A percentile compares a stretch with the other conserved stretches of the same genome.
Evolutionary conservation across 805 yeast genomes (phyloP).

Genomic region (Lipomyces anomalus): DNA sequence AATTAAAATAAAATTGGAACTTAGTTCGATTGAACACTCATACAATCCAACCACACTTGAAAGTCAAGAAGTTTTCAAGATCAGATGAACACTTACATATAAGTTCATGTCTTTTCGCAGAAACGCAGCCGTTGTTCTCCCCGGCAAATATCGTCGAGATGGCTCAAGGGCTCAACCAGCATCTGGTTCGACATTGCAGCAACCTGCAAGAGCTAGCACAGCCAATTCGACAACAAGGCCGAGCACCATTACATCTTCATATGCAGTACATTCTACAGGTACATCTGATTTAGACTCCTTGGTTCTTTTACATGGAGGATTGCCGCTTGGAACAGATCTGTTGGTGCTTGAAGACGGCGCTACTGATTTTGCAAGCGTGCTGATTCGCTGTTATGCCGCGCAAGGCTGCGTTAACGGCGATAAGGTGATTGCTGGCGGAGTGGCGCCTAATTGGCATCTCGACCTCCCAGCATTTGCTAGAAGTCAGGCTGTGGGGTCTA

Average conservation of each 20-base stretch:
- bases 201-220: too few species aligned
- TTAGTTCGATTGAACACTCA: too few species aligned
- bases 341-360: slow-evolving; percentile 78
- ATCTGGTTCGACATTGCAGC: too few species aligned
- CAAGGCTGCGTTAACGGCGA: slow-evolving; percentile 69
- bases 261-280: slow-evolving; percentile 76
- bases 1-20: too few species aligned
- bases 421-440: slow-evolving; percentile 61
- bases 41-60: too few species aligned
- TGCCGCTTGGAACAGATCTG: slow-evolving; percentile 70
- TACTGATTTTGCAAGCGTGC: slow-evolving; percentile 75
- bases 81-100: too few species aligned
- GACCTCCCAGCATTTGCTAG: slow-evolving; percentile 70
- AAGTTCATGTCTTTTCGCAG: background rate
- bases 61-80: too few species aligned
- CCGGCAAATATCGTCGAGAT: too few species aligned
- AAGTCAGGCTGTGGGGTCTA: slow-evolving; percentile 33
- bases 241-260: slow-evolving; percentile 68
- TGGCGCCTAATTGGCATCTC: slow-evolving; percentile 52
- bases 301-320: slow-evolving; percentile 66
- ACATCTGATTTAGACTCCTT: slow-evolving; percentile 66
- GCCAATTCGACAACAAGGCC: slow-evolving; percentile 1
- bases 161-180: too few species aligned
- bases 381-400: slow-evolving; percentile 63
- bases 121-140: background rate